These are phyloP conservation scores for Casuarina cunninghamiana DNA, from an alignment of 306 rosid genomes.

Conservation along the genomic window DNA sequence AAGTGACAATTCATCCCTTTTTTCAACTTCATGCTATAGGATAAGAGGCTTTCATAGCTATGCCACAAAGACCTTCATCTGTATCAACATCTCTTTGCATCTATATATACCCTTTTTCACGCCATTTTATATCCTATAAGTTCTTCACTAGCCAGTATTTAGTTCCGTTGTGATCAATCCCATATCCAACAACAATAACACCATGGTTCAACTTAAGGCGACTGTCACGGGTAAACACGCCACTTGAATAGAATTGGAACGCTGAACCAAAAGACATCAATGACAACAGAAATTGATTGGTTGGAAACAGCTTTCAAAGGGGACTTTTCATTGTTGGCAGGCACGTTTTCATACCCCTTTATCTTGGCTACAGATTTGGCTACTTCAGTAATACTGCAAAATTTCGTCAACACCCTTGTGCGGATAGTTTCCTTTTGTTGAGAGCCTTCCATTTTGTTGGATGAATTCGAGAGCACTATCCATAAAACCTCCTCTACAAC, in stretches of 20 bases:
- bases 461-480: no score
- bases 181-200: conserved; percentile 47
- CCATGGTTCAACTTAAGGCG: conserved; percentile 43
- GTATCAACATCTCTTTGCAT: conserved; percentile 4
- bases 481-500: no score
- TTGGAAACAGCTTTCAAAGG: no score
- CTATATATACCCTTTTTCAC: no score
- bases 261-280: background rate
- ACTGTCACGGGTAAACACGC: conserved; percentile 45
- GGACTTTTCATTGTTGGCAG: background rate
- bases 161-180: conserved; percentile 20
- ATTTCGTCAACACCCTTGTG: no score
- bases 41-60: conserved; percentile 51
- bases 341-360: background rate
- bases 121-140: conserved; percentile 37
- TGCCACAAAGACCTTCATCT: conserved; percentile 44
- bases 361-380: no score
- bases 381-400: no score
- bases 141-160: conserved; percentile 53
- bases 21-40: conserved; percentile 23
- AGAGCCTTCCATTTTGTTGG: no score
- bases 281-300: no score
- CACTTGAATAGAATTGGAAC: conserved; percentile 37
- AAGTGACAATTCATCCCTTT: no score
- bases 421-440: no score